A percentile compares a stretch with the other conserved stretches of the same genome.
phyloP scores from a whole-genome alignment of 805 yeast genomes.

The Lipomyces sp. region DNA sequence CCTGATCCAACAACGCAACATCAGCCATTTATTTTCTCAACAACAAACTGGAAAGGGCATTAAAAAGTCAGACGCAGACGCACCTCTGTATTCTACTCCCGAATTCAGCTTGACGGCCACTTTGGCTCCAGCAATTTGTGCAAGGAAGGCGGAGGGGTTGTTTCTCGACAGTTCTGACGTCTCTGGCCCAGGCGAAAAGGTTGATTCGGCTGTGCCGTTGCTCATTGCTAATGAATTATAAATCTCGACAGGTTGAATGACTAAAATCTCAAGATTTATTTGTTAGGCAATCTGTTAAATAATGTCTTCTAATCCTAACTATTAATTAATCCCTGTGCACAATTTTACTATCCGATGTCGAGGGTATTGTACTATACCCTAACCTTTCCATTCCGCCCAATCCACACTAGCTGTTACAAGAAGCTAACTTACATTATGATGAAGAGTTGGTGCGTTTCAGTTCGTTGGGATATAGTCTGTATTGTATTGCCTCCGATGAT shows the following conservation, averaged over 20 bases:
- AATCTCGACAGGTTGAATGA: neutral
- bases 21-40: neutral
- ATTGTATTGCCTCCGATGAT: no score
- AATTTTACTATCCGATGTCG: neutral
- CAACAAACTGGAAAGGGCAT: neutral
- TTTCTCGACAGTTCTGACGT: conserved; percentile 5
- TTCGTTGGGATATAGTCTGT: no score
- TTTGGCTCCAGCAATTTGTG: conserved; percentile 75
- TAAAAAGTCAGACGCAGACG: conserved; percentile 13
- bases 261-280: neutral
- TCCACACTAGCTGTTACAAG: neutral
- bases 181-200: conserved; percentile 15
- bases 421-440: neutral
- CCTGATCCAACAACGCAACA: conserved; percentile 42
- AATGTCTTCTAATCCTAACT: no score
- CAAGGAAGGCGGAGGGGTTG: conserved; percentile 73
- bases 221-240: neutral
- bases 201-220: neutral
- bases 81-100: conserved; percentile 82
- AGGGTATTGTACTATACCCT: neutral
- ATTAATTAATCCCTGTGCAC: no score
- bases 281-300: no score
- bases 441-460: no score
- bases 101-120: conserved; percentile 85
- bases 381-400: neutral